Evolutionary conservation across 768 basidiomycete genomes (phyloP).

Genomic region (Auricularia sp.): DNA sequence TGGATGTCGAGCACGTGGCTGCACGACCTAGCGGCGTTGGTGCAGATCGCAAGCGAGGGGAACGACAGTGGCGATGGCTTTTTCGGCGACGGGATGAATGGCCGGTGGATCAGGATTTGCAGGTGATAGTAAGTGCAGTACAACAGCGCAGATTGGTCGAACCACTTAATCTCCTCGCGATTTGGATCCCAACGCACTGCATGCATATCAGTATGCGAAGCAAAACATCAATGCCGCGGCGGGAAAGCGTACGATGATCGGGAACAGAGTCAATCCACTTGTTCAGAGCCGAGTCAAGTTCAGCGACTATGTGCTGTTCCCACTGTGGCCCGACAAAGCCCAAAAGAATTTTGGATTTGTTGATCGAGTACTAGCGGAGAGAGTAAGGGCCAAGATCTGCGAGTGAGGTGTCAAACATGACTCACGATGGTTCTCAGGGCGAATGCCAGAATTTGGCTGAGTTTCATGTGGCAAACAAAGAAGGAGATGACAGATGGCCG

Average conservation of each 20-base stretch:
- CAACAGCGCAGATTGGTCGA: slow-evolving; percentile 51
- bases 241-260: slow-evolving; percentile 36
- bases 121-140: slow-evolving; percentile 50
- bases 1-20: slow-evolving; percentile 60
- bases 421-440: slow-evolving; percentile 50
- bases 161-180: slow-evolving; percentile 27
- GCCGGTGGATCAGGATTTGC: slow-evolving; percentile 68
- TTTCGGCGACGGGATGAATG: slow-evolving; percentile 59
- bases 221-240: slow-evolving; percentile 19
- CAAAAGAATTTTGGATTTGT: slow-evolving; percentile 45
- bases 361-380: slow-evolving; percentile 55
- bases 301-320: slow-evolving; percentile 57
- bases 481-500: slow-evolving; percentile 46
- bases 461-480: slow-evolving; percentile 45
- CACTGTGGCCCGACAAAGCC: slow-evolving; percentile 44
- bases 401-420: neutral
- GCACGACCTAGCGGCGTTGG: slow-evolving; percentile 72
- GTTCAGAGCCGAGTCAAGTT: slow-evolving; percentile 63
- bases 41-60: slow-evolving; percentile 67
- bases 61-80: slow-evolving; percentile 41
- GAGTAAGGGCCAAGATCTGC: neutral
- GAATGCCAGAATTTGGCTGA: slow-evolving; percentile 53
- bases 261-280: slow-evolving; percentile 63
- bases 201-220: neutral
- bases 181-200: slow-evolving; percentile 35